Percentiles rank a stretch among this genome's conserved stretches.
These are phyloP conservation scores for Nitzschia putrida DNA, from an alignment of 108 stramenopile genomes.

Conservation along the genomic window DNA sequence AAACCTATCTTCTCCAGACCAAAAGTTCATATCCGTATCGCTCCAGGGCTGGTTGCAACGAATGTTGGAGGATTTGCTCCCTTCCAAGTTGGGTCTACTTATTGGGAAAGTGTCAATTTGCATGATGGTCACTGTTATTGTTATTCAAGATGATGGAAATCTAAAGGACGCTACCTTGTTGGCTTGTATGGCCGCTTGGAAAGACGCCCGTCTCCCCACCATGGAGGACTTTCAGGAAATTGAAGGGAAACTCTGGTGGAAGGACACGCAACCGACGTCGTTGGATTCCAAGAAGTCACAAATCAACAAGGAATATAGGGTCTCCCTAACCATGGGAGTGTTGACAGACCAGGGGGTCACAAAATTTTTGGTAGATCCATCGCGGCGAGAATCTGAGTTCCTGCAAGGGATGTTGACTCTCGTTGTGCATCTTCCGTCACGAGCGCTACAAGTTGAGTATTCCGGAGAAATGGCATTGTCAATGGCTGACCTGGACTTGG, in stretches of 20 bases:
- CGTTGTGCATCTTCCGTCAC: constrained; percentile 10
- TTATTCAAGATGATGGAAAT: constrained; percentile 72
- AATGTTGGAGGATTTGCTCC: constrained; percentile 30
- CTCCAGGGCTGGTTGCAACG: constrained; percentile 47
- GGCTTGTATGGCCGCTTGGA: constrained; percentile 69
- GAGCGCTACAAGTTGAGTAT: constrained; percentile 33
- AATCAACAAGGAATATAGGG: constrained; percentile 16
- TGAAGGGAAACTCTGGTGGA: constrained; percentile 36
- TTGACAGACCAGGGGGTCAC: constrained; percentile 18
- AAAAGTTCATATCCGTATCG: neutral
- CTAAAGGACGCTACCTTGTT: constrained; percentile 57
- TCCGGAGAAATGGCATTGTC: constrained; percentile 19
- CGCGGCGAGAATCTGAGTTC: constrained; percentile 17
- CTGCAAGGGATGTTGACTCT: constrained; percentile 29
- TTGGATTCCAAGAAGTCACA: constrained; percentile 9
- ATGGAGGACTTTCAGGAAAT: constrained; percentile 32
- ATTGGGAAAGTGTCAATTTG: constrained; percentile 59
- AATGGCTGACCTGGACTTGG: constrained; percentile 31
- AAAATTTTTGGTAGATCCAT: constrained; percentile 39
- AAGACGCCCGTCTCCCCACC: constrained; percentile 61
- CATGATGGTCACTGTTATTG: constrained; percentile 49
- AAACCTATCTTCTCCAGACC: constrained; percentile 11
- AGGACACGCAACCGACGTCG: constrained; percentile 11
- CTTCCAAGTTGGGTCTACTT: constrained; percentile 17
- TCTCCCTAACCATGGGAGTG: constrained; percentile 40